A percentile compares a stretch with the other conserved stretches of the same genome.
Conservation (phyloP, 139 green algal genomes). For the Pseudopediastrum boryanum region DNA sequence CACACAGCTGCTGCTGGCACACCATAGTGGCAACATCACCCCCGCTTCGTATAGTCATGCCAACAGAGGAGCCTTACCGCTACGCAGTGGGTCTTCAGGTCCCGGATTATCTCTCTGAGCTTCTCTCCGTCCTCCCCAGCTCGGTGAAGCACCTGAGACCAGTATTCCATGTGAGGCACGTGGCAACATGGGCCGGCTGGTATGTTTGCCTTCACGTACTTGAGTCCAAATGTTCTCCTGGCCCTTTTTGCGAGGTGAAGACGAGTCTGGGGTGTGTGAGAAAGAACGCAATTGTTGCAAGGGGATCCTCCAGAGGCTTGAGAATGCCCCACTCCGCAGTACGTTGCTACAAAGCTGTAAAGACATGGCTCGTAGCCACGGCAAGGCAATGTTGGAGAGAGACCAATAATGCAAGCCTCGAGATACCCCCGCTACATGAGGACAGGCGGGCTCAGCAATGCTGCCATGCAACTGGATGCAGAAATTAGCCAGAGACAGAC, state of each 20-base stretch:
- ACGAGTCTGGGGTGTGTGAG: not conserved
- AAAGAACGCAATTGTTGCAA: not conserved
- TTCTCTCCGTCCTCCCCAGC: constrained; percentile 8
- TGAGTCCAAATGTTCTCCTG: not conserved
- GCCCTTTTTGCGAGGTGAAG: not conserved
- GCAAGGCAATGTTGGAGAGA: no score
- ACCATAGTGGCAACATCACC: not conserved
- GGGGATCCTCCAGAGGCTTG: not conserved
- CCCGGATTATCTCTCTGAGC: constrained; percentile 19
- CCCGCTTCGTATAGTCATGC: not conserved
- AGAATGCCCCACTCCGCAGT: no score
- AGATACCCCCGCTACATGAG: no score
- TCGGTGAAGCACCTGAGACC: constrained; percentile 1
- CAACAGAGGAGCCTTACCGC: not conserved
- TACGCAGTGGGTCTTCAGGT: constrained; percentile 18
- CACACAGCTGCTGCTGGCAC: not conserved
- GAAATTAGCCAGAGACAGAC: no score
- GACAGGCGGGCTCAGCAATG: no score
- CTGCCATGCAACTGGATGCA: no score
- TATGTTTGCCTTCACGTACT: no score
- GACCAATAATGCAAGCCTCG: no score
- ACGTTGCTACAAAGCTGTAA: no score
- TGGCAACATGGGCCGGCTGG: not conserved
- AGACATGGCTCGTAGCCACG: no score
- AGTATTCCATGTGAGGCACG: not conserved